Evolutionary conservation across 208 protist genomes (phyloP).

Genomic region (Leptomonas pyrrhocoris): DNA sequence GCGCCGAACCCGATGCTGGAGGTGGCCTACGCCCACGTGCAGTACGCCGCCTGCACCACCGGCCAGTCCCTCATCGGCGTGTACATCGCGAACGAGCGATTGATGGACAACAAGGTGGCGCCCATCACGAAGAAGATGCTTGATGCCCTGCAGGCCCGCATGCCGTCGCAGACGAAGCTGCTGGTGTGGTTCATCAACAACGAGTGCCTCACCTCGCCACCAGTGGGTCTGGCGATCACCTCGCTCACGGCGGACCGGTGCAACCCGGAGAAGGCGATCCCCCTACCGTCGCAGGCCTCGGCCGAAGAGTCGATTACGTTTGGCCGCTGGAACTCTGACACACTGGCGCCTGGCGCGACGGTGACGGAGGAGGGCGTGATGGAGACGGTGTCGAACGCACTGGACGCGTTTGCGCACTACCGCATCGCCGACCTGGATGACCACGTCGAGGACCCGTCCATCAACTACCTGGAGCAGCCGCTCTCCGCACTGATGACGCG

Average conservation of each 20-base stretch:
- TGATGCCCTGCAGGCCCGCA: conserved; percentile 36
- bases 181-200: conserved; percentile 77
- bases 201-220: conserved; percentile 58
- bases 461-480: conserved; percentile 82
- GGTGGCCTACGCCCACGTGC: conserved; percentile 76
- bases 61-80: conserved; percentile 77
- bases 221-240: conserved; percentile 44
- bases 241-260: conserved; percentile 37
- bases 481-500: conserved; percentile 49
- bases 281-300: conserved; percentile 22
- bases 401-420: conserved; percentile 79
- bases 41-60: conserved; percentile 62
- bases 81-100: conserved; percentile 84
- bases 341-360: conserved; percentile 52
- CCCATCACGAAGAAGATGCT: conserved; percentile 47
- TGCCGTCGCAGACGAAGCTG: conserved; percentile 37
- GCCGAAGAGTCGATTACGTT: conserved; percentile 48
- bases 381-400: conserved; percentile 66
- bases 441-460: conserved; percentile 78
- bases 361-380: conserved; percentile 51
- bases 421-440: conserved; percentile 86
- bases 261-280: conserved; percentile 42
- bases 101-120: conserved; percentile 58
- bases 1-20: conserved; percentile 84
- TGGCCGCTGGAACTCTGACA: conserved; percentile 80